These are phyloP conservation scores for Boletus rubescentipes DNA, from an alignment of 768 basidiomycete species.

Conservation along the genomic window DNA sequence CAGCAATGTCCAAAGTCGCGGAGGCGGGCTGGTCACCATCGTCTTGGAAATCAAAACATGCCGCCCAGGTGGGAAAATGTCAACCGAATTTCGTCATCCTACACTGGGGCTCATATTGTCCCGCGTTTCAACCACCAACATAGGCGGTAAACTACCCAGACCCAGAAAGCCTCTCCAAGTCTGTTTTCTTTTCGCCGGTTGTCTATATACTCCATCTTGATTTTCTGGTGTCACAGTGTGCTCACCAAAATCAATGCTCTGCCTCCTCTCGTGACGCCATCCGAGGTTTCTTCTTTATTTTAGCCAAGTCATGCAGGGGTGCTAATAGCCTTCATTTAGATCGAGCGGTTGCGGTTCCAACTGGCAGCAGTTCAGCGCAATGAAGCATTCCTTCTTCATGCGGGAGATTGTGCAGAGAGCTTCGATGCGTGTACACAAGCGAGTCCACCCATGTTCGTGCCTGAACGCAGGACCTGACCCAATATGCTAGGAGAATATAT, in stretches of 20 bases:
- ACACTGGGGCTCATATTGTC: not conserved
- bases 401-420: constrained; percentile 97
- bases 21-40: constrained; percentile 59
- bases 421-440: constrained; percentile 90
- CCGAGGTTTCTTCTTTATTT: constrained; percentile 68
- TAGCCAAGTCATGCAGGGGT: constrained; percentile 23
- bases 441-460: constrained; percentile 26
- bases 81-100: not conserved
- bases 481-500: constrained; percentile 72
- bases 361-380: constrained; percentile 78
- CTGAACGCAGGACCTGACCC: constrained; percentile 9
- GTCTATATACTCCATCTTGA: not conserved
- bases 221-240: constrained; percentile 47
- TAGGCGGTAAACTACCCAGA: constrained; percentile 77
- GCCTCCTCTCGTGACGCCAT: constrained; percentile 89
- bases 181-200: constrained; percentile 20
- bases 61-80: constrained; percentile 62
- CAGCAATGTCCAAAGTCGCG: constrained; percentile 11
- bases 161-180: constrained; percentile 57
- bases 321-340: constrained; percentile 42
- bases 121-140: not conserved
- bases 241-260: constrained; percentile 73
- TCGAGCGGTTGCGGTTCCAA: constrained; percentile 81
- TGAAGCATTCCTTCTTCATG: constrained; percentile 92
- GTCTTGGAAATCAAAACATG: constrained; percentile 76